phyloP scores from a whole-genome alignment of 768 basidiomycete species.

The Hortiboletus campestris region DNA sequence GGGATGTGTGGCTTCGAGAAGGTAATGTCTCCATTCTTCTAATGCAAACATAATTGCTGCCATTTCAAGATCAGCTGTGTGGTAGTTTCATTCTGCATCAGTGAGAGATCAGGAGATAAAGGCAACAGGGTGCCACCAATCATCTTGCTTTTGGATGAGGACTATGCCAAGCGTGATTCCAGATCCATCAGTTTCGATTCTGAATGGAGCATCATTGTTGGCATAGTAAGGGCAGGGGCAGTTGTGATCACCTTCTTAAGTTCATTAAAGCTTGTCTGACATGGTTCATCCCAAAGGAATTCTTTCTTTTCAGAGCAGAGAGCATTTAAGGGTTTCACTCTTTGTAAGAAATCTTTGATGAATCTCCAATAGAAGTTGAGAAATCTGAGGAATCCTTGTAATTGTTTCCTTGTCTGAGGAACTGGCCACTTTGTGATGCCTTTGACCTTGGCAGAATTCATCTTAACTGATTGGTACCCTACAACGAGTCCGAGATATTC shows the following conservation, averaged over 20 bases:
- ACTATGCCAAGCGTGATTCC: too few relatives aligned
- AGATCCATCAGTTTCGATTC: too few relatives aligned
- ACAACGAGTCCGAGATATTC: neutral
- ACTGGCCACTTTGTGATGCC: neutral
- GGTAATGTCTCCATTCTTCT: neutral
- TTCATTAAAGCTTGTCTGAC: neutral
- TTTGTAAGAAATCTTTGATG: neutral
- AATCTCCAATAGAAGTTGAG: neutral
- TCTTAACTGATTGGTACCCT: neutral
- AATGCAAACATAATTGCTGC: rapidly evolving
- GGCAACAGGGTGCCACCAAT: neutral
- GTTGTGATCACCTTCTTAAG: neutral
- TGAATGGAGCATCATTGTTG: too few relatives aligned
- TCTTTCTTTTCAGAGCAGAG: neutral
- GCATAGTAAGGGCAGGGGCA: neutral
- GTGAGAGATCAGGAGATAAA: neutral
- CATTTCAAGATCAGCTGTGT: neutral
- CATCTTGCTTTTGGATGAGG: too few relatives aligned
- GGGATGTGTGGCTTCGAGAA: rapidly evolving
- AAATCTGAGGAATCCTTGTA: neutral
- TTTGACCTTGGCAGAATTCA: neutral
- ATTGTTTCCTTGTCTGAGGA: rapidly evolving
- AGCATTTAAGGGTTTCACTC: neutral
- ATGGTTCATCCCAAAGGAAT: neutral
- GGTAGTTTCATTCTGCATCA: neutral